Percentiles rank a stretch among this genome's conserved stretches.
These are phyloP conservation scores for Acanthochlamys bracteata DNA, from an alignment of 106 monocot genomes.

Conservation along the genomic window DNA sequence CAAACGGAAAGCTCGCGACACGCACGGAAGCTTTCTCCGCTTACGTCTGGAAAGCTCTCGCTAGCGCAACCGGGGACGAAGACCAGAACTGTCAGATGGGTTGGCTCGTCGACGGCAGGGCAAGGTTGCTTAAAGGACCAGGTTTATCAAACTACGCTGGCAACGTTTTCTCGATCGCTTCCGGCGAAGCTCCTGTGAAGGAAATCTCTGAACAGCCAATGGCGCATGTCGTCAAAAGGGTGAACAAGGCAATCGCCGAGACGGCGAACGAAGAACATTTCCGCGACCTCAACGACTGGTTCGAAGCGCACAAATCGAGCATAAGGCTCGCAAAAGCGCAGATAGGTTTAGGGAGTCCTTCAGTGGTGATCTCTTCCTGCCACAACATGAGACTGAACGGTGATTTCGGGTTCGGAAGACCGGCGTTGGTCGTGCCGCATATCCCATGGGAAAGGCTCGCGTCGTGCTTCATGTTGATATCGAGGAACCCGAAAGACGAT, in stretches of 20 bases:
- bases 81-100: constrained; percentile 15
- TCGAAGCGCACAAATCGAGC: background rate
- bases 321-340: background rate
- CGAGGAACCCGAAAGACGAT: background rate
- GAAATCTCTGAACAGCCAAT: background rate
- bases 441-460: background rate
- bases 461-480: background rate
- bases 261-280: constrained; percentile 3
- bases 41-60: constrained; percentile 7
- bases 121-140: background rate
- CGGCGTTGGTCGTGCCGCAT: background rate
- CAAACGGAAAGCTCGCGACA: background rate
- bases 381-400: background rate
- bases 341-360: background rate
- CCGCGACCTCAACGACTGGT: background rate
- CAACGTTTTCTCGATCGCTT: background rate
- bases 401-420: constrained; percentile 1
- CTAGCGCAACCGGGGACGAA: background rate
- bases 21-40: constrained; percentile 2
- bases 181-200: background rate
- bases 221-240: background rate
- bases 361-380: constrained; percentile 1
- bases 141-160: background rate
- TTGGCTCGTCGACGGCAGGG: constrained; percentile 25
- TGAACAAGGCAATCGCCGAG: background rate